Evolutionary conservation across 2,329 filamentous ascomycete species (phyloP).

Genomic region (Aspergillus hortae): DNA sequence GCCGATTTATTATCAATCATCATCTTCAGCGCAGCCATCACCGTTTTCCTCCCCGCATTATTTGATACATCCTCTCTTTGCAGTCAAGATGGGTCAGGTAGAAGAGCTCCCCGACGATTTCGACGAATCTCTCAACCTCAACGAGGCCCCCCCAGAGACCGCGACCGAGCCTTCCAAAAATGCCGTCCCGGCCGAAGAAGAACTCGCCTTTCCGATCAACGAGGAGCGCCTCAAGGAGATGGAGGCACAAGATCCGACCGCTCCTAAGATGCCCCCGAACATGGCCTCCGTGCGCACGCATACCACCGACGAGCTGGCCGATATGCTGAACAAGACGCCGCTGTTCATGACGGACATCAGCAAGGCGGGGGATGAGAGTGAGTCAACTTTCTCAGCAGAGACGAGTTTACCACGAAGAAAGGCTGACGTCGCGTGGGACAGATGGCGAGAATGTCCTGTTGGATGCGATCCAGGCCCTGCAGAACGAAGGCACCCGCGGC

Average conservation of each 20-base stretch:
- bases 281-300: conserved; percentile 57
- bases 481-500: conserved; percentile 84
- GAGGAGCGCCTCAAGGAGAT: conserved; percentile 30
- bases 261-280: conserved; percentile 53
- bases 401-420: too few species aligned
- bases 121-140: conserved; percentile 44
- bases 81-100: conserved; percentile 47
- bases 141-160: conserved; percentile 24
- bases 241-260: conserved; percentile 26
- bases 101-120: conserved; percentile 52
- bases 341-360: conserved; percentile 94
- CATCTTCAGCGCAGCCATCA: neutral
- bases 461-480: conserved; percentile 82
- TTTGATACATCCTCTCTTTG: neutral
- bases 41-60: neutral
- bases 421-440: conserved; percentile 15
- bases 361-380: conserved; percentile 54
- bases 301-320: conserved; percentile 57
- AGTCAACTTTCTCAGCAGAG: conserved; percentile 4
- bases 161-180: neutral
- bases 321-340: conserved; percentile 67
- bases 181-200: conserved; percentile 22
- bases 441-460: conserved; percentile 74
- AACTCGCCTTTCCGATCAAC: conserved; percentile 40
- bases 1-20: neutral